Percentiles rank a stretch among this genome's conserved stretches.
These are phyloP conservation scores for Talaromyces pinophilus DNA, from an alignment of 2,329 filamentous ascomycete species.

Conservation along the genomic window DNA sequence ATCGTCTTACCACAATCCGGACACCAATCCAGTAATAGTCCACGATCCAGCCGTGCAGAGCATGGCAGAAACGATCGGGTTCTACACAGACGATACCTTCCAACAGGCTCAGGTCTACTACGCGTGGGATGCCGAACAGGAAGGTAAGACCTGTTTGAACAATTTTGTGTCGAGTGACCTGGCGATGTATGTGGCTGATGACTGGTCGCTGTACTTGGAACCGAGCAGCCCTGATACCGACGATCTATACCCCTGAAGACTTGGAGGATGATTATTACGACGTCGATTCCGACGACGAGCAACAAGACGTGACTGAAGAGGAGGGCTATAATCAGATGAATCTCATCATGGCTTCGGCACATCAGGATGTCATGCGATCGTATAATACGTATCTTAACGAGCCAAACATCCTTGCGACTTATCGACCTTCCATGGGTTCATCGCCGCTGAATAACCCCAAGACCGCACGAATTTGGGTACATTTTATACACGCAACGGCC, in stretches of 20 bases:
- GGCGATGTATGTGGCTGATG: constrained; percentile 21
- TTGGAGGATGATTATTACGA: constrained; percentile 63
- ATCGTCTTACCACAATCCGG: background rate
- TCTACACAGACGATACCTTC: constrained; percentile 18
- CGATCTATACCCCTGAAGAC: constrained; percentile 11
- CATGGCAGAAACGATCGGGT: constrained; percentile 2
- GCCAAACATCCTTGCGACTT: constrained; percentile 60
- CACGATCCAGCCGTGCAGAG: background rate
- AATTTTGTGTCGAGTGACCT: constrained; percentile 15
- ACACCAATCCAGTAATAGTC: background rate
- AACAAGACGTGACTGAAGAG: constrained; percentile 41
- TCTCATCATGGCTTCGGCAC: constrained; percentile 48
- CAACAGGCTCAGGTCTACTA: constrained; percentile 17
- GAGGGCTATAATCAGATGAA: constrained; percentile 43
- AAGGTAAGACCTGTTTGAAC: constrained; percentile 22
- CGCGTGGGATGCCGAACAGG: constrained; percentile 20
- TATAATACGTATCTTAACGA: constrained; percentile 53
- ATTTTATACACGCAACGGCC: constrained; percentile 87
- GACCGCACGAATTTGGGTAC: constrained; percentile 81
- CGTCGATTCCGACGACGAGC: constrained; percentile 63
- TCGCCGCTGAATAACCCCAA: constrained; percentile 78
- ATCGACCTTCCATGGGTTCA: constrained; percentile 64
- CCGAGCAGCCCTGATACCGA: constrained; percentile 16
- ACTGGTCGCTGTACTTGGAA: constrained; percentile 18
- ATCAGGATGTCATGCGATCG: constrained; percentile 50